These are phyloP conservation scores for Polytolypa hystricis DNA, from an alignment of 2,329 filamentous ascomycete species.

Conservation along the genomic window DNA sequence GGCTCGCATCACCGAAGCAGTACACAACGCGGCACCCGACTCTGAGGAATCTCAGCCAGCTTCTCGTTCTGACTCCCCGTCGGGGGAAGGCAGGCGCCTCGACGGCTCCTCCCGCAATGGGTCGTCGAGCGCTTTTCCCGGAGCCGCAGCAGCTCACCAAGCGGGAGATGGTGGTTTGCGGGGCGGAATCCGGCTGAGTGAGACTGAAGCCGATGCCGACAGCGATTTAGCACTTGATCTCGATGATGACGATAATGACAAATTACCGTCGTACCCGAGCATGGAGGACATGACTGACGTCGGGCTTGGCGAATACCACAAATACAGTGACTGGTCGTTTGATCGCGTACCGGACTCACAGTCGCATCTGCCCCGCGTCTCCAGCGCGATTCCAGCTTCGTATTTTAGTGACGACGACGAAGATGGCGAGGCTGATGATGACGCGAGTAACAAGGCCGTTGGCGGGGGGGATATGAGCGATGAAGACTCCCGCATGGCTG, in stretches of 20 bases:
- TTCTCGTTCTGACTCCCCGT: constrained; percentile 38
- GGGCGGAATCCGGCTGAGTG: constrained; percentile 27
- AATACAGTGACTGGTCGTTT: constrained; percentile 29
- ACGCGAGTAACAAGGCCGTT: constrained; percentile 31
- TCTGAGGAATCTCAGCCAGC: constrained; percentile 35
- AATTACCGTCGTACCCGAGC: constrained; percentile 27
- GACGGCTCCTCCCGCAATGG: constrained; percentile 78
- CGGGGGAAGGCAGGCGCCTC: constrained; percentile 83
- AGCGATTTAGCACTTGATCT: constrained; percentile 7
- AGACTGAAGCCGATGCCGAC: constrained; percentile 12
- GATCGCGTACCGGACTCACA: constrained; percentile 20
- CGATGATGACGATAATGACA: too few relatives aligned
- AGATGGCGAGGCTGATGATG: constrained; percentile 27
- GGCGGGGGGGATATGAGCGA: constrained; percentile 26
- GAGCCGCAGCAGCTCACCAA: constrained; percentile 65
- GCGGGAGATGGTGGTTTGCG: constrained; percentile 51
- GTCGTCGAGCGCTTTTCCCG: constrained; percentile 78
- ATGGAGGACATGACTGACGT: constrained; percentile 17
- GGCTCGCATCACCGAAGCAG: constrained; percentile 56
- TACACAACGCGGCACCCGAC: constrained; percentile 41
- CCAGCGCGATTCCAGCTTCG: constrained; percentile 18
- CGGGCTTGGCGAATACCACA: too few relatives aligned
- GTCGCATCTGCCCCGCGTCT: too few relatives aligned
- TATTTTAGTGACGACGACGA: constrained; percentile 22
- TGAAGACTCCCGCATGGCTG: constrained; percentile 22